Conservation (phyloP, 2,329 filamentous ascomycete genomes). For the Fonsecaea multimorphosa region DNA sequence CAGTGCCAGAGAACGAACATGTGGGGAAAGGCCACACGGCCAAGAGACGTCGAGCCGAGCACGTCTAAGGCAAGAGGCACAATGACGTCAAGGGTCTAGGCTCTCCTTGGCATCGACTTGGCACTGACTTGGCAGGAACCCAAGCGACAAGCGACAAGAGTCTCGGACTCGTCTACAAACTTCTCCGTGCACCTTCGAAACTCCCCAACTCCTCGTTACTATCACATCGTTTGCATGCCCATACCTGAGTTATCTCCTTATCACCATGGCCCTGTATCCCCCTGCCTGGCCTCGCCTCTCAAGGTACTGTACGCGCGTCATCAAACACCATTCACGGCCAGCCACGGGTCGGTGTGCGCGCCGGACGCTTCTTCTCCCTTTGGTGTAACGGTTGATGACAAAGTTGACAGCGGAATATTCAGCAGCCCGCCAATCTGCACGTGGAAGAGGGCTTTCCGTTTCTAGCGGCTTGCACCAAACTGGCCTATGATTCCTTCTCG, state of each 20-base stretch:
- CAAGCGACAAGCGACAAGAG: no score
- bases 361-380: no score
- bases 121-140: neutral
- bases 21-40: neutral
- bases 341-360: neutral
- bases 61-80: no score
- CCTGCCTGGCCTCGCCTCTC: neutral
- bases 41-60: neutral
- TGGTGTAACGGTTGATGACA: conserved; percentile 7
- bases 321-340: no score
- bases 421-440: conserved; percentile 11
- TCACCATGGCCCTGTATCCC: neutral
- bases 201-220: neutral
- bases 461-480: neutral
- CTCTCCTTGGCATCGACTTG: neutral
- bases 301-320: neutral
- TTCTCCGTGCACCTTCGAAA: no score
- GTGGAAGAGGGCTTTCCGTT: conserved; percentile 11
- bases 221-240: neutral
- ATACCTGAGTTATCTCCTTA: no score
- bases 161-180: no score
- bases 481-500: neutral
- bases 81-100: neutral
- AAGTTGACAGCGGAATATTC: conserved; percentile 2
- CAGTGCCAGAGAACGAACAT: neutral